Evolutionary conservation across 176 grass and related monocot genomes (phyloP), one percentile per base, ranked within the genome.

Genomic region (Oryza australiensis): DNA sequence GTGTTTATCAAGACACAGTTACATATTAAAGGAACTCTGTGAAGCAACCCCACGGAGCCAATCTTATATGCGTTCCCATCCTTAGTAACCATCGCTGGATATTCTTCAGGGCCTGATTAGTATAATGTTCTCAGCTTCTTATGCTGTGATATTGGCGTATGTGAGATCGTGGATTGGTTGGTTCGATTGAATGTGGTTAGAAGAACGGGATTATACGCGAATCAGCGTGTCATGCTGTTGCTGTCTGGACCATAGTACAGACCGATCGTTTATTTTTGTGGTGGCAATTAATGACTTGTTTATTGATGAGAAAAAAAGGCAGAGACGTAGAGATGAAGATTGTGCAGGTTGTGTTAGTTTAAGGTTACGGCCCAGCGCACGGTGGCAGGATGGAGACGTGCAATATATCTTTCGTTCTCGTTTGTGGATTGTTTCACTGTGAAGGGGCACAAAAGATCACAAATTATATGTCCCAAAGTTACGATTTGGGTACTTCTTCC

Each of bases 51-150:
- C 26, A 14, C 27, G 46, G 7, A 35, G 7, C 37, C 38, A 68
- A 20, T 43, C 76, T 84, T 89, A 41, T 89, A 89, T 74, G 28
- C 10, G 0, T 3, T 49, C 0, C 18, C 5, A 9, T 37, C 23
- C 87, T 5, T 80, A 26, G 87, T 40, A 68, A 53, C 1, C 4
- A 13, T 75, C 82, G 30, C 26, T 35, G 75, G 41, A 89, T 89
- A 84, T 84, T 64, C 76, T 12, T 51, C 12, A 2, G 16, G 63
- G 33, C 63, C 20, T 10, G 49, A 64, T 2, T 80, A 80, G 13
- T 80, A 79, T 73, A 83, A 88, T 42, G 26, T 29, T 66, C 18
- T 65, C 32, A 15, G 14, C 1, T 71, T 73, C 57, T 34, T 35
- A 72, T 74, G 68, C 69, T 46, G 28, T 27, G 48, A 5, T 80